Percentiles rank a stretch among this genome's conserved stretches.
phyloP scores from a whole-genome alignment of 2,329 filamentous ascomycete species.

The Epichloe brachyelytri region DNA sequence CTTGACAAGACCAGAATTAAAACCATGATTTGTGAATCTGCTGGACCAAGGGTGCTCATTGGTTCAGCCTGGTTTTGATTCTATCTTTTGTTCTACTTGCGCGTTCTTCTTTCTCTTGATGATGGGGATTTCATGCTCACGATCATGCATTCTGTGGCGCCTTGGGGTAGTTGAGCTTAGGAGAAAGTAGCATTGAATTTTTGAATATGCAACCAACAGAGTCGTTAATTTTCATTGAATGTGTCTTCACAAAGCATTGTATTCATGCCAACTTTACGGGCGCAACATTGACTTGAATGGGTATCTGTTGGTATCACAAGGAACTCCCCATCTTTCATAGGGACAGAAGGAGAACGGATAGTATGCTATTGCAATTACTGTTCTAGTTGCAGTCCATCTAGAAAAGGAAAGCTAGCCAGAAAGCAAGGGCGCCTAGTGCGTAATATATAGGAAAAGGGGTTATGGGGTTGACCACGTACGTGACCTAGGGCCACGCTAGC shows the following conservation, averaged over 20 bases:
- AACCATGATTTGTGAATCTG: background rate
- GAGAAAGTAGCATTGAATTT: background rate
- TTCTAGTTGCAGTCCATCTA: too few species aligned
- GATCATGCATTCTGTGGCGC: conserved; percentile 3
- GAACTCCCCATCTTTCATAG: too few species aligned
- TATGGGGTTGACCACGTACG: too few species aligned
- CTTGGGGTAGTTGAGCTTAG: background rate
- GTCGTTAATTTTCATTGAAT: background rate
- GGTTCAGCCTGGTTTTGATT: background rate
- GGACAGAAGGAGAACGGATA: too few species aligned
- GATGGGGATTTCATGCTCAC: conserved; percentile 3
- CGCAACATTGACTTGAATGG: background rate
- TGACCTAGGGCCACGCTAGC: too few species aligned
- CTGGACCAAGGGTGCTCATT: background rate
- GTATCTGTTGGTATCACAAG: background rate
- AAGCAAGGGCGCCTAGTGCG: too few species aligned
- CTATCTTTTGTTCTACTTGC: background rate
- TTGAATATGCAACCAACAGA: background rate
- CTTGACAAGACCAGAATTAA: background rate
- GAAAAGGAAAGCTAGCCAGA: too few species aligned
- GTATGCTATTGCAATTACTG: too few species aligned
- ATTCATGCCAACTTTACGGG: too few species aligned
- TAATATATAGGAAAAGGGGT: too few species aligned
- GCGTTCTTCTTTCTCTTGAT: background rate
- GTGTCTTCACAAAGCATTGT: background rate